A percentile compares a stretch with the other conserved stretches of the same genome.
phyloP scores from a whole-genome alignment of 2,329 filamentous ascomycete species.

The Sporothrix brasiliensis region DNA sequence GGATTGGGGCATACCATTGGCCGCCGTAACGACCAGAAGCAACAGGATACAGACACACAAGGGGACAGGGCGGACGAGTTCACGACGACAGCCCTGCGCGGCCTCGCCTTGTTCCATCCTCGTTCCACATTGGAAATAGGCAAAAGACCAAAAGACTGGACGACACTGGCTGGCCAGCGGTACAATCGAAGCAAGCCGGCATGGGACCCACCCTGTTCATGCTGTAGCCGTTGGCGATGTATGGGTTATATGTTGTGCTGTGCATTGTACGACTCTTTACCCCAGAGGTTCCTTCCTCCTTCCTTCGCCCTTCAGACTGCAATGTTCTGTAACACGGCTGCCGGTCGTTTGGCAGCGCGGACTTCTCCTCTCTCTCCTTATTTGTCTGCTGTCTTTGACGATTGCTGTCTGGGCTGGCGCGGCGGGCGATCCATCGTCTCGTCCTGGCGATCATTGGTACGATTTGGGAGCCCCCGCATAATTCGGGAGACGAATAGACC shows the following conservation, averaged over 20 bases:
- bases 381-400: neutral
- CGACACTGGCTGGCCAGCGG: neutral
- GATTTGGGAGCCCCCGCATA: constrained; percentile 14
- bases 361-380: neutral
- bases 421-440: constrained; percentile 7
- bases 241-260: neutral
- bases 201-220: neutral
- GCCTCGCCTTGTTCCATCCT: constrained; percentile 32
- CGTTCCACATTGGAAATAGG: constrained; percentile 34
- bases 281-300: neutral
- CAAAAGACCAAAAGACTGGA: constrained; percentile 26
- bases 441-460: constrained; percentile 3
- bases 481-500: neutral
- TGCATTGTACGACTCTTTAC: neutral
- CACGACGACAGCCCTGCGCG: neutral
- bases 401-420: neutral
- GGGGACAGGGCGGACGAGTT: neutral
- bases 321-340: constrained; percentile 28
- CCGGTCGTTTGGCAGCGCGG: neutral
- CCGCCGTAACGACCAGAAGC: neutral
- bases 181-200: neutral
- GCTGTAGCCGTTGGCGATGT: too few relatives aligned
- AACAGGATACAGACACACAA: neutral
- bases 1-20: neutral
- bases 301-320: neutral